Evolutionary conservation across 805 yeast species (phyloP), one percentile per base, ranked within the genome.

Genomic region (Schizosaccharomyces octosporus): DNA sequence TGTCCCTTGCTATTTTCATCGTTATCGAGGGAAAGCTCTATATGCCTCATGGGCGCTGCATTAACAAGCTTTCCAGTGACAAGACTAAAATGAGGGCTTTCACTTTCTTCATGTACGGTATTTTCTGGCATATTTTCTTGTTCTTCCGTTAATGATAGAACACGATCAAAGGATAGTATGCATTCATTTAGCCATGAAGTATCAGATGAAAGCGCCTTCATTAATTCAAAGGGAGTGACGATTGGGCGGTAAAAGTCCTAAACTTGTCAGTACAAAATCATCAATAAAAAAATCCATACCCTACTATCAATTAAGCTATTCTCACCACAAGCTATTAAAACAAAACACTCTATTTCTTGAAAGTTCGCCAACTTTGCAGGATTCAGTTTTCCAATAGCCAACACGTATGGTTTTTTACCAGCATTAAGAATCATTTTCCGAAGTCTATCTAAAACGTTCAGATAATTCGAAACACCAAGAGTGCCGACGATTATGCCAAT

Each of bases 381-480:
- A 68, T 93, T 93, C 9, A 97, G 97, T 70, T 93, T 93, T 11
- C 98, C 98, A 3, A 93, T 97, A 3, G 89, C 97, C 73, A 93
- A 88, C 69, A 87, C 79, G 69, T 93, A 93, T 65, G 86, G 90
- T 68, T 93, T 93, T 72, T 93, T 93, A 1, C 86, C 96, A 0
- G 90, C 88, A 3, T 74, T 76, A 61, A 76, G 78, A 63, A 93
- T 80, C 71, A 84, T 78, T 31, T 73, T 69, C 17, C 80, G 78
- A 6, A 88, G 78, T 42, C 75, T 74, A 62, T 81, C 80, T 61
- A 90, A 75, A 43, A 90, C 72, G n/a, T 70, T 75, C 61, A 81
- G 79, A 5, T 95, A 85, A 67, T 86, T 84, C 48, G 81, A 73
- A 48, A 93, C 72, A 0, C 97, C 90, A 39, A 93, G 73, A 0